Evolutionary conservation across 345 rosid genomes (phyloP), one percentile per base, ranked within the genome.

Genomic region (Eucalyptus decipiens): DNA sequence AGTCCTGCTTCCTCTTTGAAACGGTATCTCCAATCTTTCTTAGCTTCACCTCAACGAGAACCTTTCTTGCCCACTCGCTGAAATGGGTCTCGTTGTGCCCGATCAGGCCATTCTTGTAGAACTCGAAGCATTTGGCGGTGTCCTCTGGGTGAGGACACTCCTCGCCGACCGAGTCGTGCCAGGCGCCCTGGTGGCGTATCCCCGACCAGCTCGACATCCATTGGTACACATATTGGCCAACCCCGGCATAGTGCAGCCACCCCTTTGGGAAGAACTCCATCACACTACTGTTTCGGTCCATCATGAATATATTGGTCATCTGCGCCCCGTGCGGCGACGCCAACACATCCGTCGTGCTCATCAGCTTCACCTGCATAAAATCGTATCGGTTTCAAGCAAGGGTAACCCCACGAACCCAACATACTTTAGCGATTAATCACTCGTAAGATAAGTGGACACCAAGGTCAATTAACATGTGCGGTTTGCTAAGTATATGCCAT

Each of bases 181-280:
- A 97, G 2, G 91, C 92, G 7, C 97, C 98, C 62, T 93, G 92
- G 69, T 96, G 97, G 81, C 88, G 93, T 96, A 97, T 96, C 48
- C 95, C 97, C 4, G 96, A 94, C 97, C 97, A 97, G 88, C 94
- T 94, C 76, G 97, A 95, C 11, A 92, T 89, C 98, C 96, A 95
- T 2, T 90, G 94, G 72, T 4, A 94, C 81, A 97, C 98, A 67
- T 85, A 93, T 86, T 96, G 98, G 42, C 97, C 98, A 6, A 94
- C 95, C 5, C 98, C 96, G 12, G 98, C 96, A 18, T 93, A 92
- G 85, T 95, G 93, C 49, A 92, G 90, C 97, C 97, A 95, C 34
- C 99, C 97, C 87, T 93, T 96, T 1, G 97, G 96, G 88, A 91
- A 93, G 87, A 96, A 95, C 88, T 96, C 96, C 97, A 95, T 94